phyloP scores from a whole-genome alignment of 2,329 filamentous ascomycete genomes.

The Penicillium italicum region DNA sequence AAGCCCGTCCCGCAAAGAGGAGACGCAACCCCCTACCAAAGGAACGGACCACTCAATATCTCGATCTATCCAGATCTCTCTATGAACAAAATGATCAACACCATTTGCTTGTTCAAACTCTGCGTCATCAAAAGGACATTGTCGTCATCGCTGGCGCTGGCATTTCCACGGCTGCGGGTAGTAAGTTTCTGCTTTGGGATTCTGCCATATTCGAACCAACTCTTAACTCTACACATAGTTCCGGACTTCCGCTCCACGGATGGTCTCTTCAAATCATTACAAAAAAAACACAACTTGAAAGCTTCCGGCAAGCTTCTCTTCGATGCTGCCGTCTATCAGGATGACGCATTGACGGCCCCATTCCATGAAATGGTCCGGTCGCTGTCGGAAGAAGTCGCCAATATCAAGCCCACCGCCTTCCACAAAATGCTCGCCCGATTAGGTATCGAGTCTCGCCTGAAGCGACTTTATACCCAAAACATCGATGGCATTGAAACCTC shows the following conservation, averaged over 20 bases:
- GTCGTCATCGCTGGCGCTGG: constrained; percentile 94
- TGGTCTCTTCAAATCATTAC: constrained; percentile 81
- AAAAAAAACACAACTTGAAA: constrained; percentile 84
- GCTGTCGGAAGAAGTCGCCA: constrained; percentile 72
- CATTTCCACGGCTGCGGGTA: constrained; percentile 93
- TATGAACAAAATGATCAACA: constrained; percentile 59
- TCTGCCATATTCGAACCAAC: constrained; percentile 10
- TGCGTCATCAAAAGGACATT: constrained; percentile 91
- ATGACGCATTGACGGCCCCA: constrained; percentile 78
- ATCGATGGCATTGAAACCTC: constrained; percentile 92
- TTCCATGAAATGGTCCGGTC: constrained; percentile 97
- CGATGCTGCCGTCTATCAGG: constrained; percentile 94
- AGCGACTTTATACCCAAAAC: constrained; percentile 94
- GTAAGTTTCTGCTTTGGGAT: constrained; percentile 50
- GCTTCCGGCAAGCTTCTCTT: constrained; percentile 93
- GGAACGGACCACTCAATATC: constrained; percentile 73
- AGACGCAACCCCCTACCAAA: constrained; percentile 60
- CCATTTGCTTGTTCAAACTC: constrained; percentile 65
- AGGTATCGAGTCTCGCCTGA: constrained; percentile 76
- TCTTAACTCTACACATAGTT: constrained; percentile 51
- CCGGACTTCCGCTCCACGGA: constrained; percentile 92
- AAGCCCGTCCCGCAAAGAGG: constrained; percentile 69
- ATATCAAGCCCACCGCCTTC: constrained; percentile 78
- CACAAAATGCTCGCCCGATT: constrained; percentile 91
- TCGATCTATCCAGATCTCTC: constrained; percentile 59